A percentile compares a stretch with the other conserved stretches of the same genome.
Evolutionary conservation across 2,329 filamentous ascomycete genomes (phyloP).

Genomic region (Xylaria hypoxylon): DNA sequence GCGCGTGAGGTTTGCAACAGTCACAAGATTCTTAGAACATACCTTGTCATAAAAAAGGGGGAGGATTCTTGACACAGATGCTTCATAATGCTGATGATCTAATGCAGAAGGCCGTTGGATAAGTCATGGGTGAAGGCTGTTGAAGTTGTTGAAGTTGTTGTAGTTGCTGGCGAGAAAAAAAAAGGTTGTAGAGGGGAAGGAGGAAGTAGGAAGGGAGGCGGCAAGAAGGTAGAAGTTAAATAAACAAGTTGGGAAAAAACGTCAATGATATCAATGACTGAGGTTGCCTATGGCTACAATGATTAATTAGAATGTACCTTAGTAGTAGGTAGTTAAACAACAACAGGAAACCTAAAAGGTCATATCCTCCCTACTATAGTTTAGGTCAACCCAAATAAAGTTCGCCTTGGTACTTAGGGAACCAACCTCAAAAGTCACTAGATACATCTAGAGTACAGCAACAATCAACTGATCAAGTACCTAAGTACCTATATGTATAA

Average conservation of each 20-base stretch:
- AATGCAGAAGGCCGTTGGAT: neutral
- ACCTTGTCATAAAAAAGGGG: neutral
- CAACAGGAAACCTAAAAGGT: too few species aligned
- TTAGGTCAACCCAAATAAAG: too few species aligned
- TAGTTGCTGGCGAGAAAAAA: neutral
- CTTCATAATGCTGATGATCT: conserved; percentile 12
- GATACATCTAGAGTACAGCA: too few species aligned
- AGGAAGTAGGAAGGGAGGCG: neutral
- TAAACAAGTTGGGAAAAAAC: neutral
- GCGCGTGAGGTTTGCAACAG: neutral
- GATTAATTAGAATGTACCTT: too few species aligned
- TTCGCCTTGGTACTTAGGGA: too few species aligned
- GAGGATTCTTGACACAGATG: neutral
- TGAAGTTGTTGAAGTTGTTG: neutral
- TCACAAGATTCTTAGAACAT: conserved; percentile 1
- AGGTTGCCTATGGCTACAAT: neutral
- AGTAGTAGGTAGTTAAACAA: too few species aligned
- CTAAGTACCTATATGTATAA: too few species aligned
- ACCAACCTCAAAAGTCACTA: too few species aligned
- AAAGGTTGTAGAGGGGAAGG: neutral
- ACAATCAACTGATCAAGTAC: too few species aligned
- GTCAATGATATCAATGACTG: neutral
- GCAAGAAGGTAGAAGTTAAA: neutral
- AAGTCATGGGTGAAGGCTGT: too few species aligned
- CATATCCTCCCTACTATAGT: too few species aligned